Base-by-base conservation (phyloP, 208 protist genomes). In the Herpetomonas samuelpessoai region DNA sequence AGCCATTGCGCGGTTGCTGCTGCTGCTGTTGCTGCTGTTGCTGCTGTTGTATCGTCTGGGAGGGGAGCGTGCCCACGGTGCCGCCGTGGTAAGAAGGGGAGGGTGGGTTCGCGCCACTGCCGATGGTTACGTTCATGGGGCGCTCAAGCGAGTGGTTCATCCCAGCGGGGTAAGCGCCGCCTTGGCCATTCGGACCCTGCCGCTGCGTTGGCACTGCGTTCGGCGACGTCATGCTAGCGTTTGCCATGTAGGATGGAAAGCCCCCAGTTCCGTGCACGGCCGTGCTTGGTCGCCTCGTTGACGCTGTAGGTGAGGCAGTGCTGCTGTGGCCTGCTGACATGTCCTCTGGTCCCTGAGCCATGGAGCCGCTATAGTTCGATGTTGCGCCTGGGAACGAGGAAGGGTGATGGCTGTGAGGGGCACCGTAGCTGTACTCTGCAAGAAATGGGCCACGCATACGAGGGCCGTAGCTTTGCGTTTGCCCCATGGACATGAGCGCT, bases 11-110 rank as follows among this genome's bases (percentile, higher is more conserved):
- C n/a, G n/a, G n/a, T n/a, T n/a, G n/a, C 16, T 48, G 44, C 44
- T 48, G 44, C 44, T 10, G 44, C 16, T 48, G 7, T 9, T 74
- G 44, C 26, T 74, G 68, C 25, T 68, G 52, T 25, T 64, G 59
- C 21, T 66, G 51, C 9, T 54, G 68, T 0, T 38, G 58, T 12
- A 63, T 59, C 38, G 44, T 28, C 26, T 62, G 41, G 45, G 35
- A 35, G 21, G 50, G 44, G 22, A 51, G 54, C 4, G 50, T 38
- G 25, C 49, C 47, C 16, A n/a, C n/a, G n/a, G n/a, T n/a, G 7
- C 10, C 22, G 7, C 7, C 21, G 46, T 26, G 46, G 46, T 24
- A 51, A 19, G 19, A 51, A 10, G 18, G 9, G 10, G 22, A 27
- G 22, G 9, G 7, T 41, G 35, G 35, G 35, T 7, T 7, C 39